Evolutionary conservation across 202 grass and related monocot genomes (phyloP).

Genomic region (Tripidium arundinaceum): DNA sequence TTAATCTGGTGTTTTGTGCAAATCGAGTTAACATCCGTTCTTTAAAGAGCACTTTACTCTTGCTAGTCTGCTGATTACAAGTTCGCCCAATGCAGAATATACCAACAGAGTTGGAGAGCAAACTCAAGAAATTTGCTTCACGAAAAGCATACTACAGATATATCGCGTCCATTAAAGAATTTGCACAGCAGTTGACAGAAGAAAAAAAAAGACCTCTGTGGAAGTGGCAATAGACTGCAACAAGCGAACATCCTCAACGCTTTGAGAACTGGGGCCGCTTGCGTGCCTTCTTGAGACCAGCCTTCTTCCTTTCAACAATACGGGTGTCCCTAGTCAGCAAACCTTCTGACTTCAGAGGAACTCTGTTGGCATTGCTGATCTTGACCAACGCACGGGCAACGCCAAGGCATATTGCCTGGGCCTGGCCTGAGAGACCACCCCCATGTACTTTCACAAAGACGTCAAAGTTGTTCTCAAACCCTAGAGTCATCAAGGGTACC

Average conservation of each 20-base stretch:
- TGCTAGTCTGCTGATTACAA: background rate
- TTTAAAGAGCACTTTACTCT: background rate
- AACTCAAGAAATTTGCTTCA: constrained; percentile 27
- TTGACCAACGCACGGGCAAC: constrained; percentile 78
- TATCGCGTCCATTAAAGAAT: constrained; percentile 26
- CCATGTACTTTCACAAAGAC: constrained; percentile 92
- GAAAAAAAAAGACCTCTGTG: background rate
- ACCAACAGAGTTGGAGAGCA: background rate
- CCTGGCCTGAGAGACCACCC: constrained; percentile 88
- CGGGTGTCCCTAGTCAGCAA: constrained; percentile 90
- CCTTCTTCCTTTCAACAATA: constrained; percentile 92
- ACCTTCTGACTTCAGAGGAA: constrained; percentile 63
- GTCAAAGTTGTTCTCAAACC: constrained; percentile 77
- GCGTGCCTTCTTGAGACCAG: constrained; percentile 88
- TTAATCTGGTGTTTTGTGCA: background rate
- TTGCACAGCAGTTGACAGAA: constrained; percentile 1
- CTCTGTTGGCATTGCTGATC: constrained; percentile 60
- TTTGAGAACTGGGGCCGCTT: constrained; percentile 84
- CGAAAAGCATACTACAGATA: constrained; percentile 30
- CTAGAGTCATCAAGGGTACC: constrained; percentile 63
- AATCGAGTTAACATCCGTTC: background rate
- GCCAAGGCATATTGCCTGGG: constrained; percentile 83
- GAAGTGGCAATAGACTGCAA: background rate
- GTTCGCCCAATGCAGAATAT: background rate
- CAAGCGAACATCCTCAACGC: constrained; percentile 37